Conservation (phyloP, 208 protist genomes). For the Trypanosoma congolense region DNA sequence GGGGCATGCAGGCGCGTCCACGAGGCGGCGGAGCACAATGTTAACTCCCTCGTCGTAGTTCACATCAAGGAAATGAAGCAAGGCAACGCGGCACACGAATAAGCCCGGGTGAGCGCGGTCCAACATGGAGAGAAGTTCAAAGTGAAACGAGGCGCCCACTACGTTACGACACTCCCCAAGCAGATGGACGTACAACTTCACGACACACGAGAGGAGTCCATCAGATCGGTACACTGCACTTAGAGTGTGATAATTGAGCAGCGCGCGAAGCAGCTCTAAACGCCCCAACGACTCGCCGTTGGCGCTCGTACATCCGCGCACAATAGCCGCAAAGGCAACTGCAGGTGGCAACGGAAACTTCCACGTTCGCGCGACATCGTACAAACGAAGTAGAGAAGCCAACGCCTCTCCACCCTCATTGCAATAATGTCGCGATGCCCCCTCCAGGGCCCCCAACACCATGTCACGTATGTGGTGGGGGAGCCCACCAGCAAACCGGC, state of each 20-base stretch:
- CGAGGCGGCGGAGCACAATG: constrained; percentile 10
- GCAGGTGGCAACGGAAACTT: constrained; percentile 19
- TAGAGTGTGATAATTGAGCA: constrained; percentile 7
- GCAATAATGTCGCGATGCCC: constrained; percentile 11
- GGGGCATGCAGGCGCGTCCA: background rate
- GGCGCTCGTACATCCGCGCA: background rate
- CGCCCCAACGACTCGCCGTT: background rate
- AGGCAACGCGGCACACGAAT: constrained; percentile 15
- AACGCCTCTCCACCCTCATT: background rate
- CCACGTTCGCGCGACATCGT: constrained; percentile 19
- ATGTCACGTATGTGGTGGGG: constrained; percentile 21
- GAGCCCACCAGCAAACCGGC: constrained; percentile 20
- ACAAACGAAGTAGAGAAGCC: constrained; percentile 8
- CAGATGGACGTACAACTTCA: constrained; percentile 15
- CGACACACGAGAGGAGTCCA: constrained; percentile 18
- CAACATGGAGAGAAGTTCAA: constrained; percentile 8
- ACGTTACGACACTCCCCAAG: constrained; percentile 5
- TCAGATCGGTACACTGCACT: constrained; percentile 7
- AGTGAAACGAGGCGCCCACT: background rate
- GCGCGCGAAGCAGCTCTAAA: constrained; percentile 6
- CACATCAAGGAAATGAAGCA: constrained; percentile 19
- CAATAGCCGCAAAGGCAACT: constrained; percentile 20
- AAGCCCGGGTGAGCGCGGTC: constrained; percentile 8
- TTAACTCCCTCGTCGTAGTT: constrained; percentile 5
- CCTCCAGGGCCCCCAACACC: constrained; percentile 24